Evolutionary conservation across 2,329 filamentous ascomycete genomes (phyloP).

Genomic region (Hawksworthiomyces lignivorus): DNA sequence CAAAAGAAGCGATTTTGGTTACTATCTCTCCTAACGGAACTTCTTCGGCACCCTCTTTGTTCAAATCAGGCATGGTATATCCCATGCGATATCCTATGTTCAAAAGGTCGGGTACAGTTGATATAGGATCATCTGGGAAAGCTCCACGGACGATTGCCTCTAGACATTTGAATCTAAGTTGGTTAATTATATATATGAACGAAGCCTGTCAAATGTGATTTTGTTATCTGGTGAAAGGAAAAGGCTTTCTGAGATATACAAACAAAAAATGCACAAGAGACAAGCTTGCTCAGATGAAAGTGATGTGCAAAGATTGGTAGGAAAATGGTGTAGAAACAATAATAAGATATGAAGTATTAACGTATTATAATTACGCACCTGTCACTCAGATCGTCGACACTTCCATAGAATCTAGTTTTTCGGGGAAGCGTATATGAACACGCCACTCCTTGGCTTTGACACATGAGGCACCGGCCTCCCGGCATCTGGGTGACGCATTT

Average conservation of each 20-base stretch:
- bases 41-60: not conserved
- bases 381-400: constrained; percentile 29
- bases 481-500: constrained; percentile 25
- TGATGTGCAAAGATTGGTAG: too few species aligned
- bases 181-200: too few species aligned
- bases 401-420: constrained; percentile 31
- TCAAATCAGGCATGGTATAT: constrained; percentile 26
- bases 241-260: too few species aligned
- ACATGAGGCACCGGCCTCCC: constrained; percentile 25
- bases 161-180: constrained; percentile 27
- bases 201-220: too few species aligned
- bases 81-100: constrained; percentile 23
- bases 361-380: too few species aligned
- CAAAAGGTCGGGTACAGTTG: constrained; percentile 23
- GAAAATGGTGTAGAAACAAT: too few species aligned
- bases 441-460: constrained; percentile 24
- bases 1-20: too few species aligned
- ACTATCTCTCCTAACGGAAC: constrained; percentile 2
- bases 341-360: too few species aligned
- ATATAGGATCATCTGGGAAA: constrained; percentile 24
- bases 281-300: too few species aligned
- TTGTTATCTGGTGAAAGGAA: too few species aligned
- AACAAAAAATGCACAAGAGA: too few species aligned
- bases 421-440: constrained; percentile 28
- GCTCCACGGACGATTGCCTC: constrained; percentile 28